Percentiles rank a stretch among this genome's conserved stretches.
Evolutionary conservation across 768 basidiomycete genomes (phyloP).

Genomic region (Hygrocybe punicea): DNA sequence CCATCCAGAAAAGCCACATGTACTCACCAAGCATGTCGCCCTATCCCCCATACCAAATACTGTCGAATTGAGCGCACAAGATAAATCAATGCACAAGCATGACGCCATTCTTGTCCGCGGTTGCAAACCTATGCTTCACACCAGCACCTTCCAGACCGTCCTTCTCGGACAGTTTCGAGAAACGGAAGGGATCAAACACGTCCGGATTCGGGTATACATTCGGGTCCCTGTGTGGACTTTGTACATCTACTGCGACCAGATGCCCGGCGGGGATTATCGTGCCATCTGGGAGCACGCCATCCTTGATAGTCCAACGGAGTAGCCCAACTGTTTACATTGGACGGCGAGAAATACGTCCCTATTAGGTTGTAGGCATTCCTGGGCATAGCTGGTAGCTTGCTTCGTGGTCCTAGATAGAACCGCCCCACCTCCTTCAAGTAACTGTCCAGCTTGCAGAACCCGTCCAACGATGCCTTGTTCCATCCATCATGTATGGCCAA

Average conservation of each 20-base stretch:
- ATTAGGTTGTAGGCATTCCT: too few relatives aligned
- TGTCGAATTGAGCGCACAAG: too few relatives aligned
- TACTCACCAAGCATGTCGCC: conserved; percentile 30
- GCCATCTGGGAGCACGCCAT: conserved; percentile 31
- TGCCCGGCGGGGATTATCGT: conserved; percentile 30
- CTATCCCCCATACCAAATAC: conserved; percentile 41
- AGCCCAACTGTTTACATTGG: conserved; percentile 27
- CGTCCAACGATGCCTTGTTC: conserved; percentile 2
- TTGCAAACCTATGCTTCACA: conserved; percentile 34
- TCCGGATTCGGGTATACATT: conserved; percentile 33
- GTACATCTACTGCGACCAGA: conserved; percentile 37
- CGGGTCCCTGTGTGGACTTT: conserved; percentile 34
- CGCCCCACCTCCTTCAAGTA: too few relatives aligned
- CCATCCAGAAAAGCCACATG: too few relatives aligned
- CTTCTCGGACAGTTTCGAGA: conserved; percentile 34
- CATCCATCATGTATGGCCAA: conserved; percentile 6
- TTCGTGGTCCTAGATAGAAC: too few relatives aligned
- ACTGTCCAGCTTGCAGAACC: not conserved
- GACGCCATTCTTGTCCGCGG: conserved; percentile 29
- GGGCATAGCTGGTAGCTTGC: too few relatives aligned
- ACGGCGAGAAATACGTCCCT: too few relatives aligned
- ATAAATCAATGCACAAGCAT: too few relatives aligned
- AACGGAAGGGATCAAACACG: conserved; percentile 35
- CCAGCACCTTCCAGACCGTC: conserved; percentile 22
- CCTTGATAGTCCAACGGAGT: conserved; percentile 26